A percentile compares a stretch with the other conserved stretches of the same genome.
These are phyloP conservation scores for Phoma sp. DNA, from an alignment of 2,329 filamentous ascomycete genomes.

Conservation along the genomic window DNA sequence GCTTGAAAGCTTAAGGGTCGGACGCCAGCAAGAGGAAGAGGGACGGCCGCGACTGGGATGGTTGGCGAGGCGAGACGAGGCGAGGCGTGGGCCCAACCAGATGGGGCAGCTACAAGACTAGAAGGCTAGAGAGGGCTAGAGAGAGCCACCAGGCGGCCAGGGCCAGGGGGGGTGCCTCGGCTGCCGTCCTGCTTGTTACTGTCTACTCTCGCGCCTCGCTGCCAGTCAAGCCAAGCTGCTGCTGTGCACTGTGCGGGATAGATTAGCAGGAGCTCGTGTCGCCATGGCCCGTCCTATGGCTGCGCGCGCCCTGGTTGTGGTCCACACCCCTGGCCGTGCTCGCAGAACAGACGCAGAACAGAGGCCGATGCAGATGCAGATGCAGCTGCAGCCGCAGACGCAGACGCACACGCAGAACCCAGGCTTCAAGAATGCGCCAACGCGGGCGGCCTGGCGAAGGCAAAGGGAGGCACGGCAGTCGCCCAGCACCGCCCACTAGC, in stretches of 20 bases:
- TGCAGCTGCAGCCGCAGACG: too few species aligned
- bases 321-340: too few species aligned
- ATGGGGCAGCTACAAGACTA: constrained; percentile 20
- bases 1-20: constrained; percentile 28
- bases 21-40: constrained; percentile 16
- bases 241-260: constrained; percentile 18
- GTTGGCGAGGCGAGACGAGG: constrained; percentile 20
- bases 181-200: constrained; percentile 11
- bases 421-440: not conserved
- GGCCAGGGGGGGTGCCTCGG: constrained; percentile 27
- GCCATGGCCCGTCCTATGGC: not conserved
- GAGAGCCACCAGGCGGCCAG: too few species aligned
- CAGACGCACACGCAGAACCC: not conserved
- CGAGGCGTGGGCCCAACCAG: constrained; percentile 17
- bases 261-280: constrained; percentile 21
- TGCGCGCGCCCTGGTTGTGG: not conserved
- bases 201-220: not conserved
- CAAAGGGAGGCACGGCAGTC: not conserved
- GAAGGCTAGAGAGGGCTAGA: not conserved
- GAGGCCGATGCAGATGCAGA: too few species aligned
- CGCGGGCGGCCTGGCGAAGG: not conserved
- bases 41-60: constrained; percentile 30
- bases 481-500: constrained; percentile 21
- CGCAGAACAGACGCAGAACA: not conserved
- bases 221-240: not conserved